These are phyloP conservation scores for Dovyalis caffra DNA, from an alignment of 345 rosid genomes.

Conservation along the genomic window DNA sequence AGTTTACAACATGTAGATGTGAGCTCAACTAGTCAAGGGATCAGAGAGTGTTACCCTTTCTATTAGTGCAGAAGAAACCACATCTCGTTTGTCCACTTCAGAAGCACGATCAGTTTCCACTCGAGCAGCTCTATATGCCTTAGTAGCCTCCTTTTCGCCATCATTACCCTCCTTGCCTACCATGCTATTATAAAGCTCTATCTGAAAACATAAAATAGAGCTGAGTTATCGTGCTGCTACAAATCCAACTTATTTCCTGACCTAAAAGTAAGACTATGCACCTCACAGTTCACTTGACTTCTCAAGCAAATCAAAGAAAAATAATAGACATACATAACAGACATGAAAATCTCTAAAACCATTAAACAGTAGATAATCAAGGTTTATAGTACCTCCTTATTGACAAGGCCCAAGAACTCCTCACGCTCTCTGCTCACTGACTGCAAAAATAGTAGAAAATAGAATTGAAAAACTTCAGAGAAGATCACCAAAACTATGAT, in stretches of 20 bases:
- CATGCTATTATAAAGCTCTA: slow-evolving; percentile 82
- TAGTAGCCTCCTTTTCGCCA: slow-evolving; percentile 66
- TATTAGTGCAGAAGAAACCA: slow-evolving; percentile 77
- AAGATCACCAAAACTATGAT: neutral
- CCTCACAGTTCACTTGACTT: neutral
- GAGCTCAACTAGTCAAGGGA: neutral
- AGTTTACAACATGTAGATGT: neutral
- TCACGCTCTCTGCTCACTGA: slow-evolving; percentile 89
- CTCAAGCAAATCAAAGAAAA: neutral
- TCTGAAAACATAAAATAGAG: slow-evolving; percentile 40
- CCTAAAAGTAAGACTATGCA: neutral
- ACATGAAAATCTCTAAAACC: neutral
- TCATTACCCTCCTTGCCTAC: slow-evolving; percentile 69
- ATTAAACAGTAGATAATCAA: neutral
- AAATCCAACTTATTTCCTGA: neutral
- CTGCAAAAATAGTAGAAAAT: slow-evolving; percentile 41
- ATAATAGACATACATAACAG: neutral
- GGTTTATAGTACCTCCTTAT: slow-evolving; percentile 68
- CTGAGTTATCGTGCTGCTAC: neutral
- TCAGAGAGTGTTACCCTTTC: slow-evolving; percentile 47
- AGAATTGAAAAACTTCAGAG: slow-evolving; percentile 10
- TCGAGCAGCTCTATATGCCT: slow-evolving; percentile 84
- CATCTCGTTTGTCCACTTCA: slow-evolving; percentile 51
- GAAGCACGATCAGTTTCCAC: slow-evolving; percentile 52
- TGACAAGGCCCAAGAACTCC: slow-evolving; percentile 77